Percentiles rank a stretch among this genome's conserved stretches.
Evolutionary conservation across 1,139 yeast species (phyloP).

Genomic region (Geotrichum phurueaensis): DNA sequence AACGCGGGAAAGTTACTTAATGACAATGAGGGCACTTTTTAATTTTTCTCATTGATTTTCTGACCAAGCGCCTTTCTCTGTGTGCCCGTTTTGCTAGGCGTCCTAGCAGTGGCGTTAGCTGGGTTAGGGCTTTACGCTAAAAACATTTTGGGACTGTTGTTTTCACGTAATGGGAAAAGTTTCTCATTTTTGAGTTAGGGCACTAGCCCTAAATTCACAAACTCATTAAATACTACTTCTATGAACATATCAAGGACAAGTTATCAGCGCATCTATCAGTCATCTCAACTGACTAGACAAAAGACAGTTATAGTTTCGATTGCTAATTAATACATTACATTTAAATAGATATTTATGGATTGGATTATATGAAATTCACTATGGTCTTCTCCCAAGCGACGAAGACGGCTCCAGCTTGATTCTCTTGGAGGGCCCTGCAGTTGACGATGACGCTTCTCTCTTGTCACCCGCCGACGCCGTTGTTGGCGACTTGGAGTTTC

Average conservation of each 20-base stretch:
- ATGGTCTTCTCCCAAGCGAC: not conserved
- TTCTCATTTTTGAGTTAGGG: not conserved
- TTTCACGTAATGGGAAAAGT: not conserved
- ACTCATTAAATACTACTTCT: no score
- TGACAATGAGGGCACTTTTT: not conserved
- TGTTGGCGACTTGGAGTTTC: not conserved
- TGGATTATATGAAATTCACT: not conserved
- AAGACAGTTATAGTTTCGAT: not conserved
- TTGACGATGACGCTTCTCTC: not conserved
- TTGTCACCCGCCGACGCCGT: conserved; percentile 3
- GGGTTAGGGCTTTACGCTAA: not conserved
- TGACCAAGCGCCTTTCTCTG: no score
- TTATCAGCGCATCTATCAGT: not conserved
- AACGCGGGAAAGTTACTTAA: not conserved
- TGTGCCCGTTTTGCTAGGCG: no score
- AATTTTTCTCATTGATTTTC: not conserved
- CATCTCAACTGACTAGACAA: not conserved
- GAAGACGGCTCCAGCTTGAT: conserved; percentile 1
- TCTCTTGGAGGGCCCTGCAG: conserved; percentile 5
- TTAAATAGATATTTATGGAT: not conserved
- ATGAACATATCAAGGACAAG: no score
- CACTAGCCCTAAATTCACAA: conserved; percentile 1
- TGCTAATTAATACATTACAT: not conserved
- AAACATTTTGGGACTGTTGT: not conserved
- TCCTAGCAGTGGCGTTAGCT: no score